phyloP scores from a whole-genome alignment of 23 red algal species.

The Chondrus crispus region DNA sequence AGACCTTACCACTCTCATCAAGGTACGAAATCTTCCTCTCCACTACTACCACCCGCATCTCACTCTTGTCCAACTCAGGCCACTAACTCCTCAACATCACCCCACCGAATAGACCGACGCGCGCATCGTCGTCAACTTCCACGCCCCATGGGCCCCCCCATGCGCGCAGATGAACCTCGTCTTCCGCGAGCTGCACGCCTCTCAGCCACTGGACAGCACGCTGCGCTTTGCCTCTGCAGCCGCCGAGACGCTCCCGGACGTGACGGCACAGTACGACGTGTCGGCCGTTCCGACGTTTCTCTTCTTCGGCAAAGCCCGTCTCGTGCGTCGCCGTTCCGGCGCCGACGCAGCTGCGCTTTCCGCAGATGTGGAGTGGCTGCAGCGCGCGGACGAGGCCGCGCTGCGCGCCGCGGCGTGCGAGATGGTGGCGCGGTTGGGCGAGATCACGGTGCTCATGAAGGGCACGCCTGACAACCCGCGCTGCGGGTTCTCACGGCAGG shows the following conservation, averaged over 20 bases:
- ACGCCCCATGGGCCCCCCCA: slow-evolving; percentile 59
- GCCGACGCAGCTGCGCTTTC: slow-evolving; percentile 27
- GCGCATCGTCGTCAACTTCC: background rate
- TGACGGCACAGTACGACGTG: slow-evolving; percentile 5
- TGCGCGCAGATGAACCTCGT: slow-evolving; percentile 60
- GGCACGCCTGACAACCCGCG: slow-evolving; percentile 42
- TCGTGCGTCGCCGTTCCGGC: slow-evolving; percentile 1
- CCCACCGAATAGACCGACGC: background rate
- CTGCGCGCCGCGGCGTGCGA: slow-evolving; percentile 39
- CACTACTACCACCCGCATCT: no score
- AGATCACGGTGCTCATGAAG: slow-evolving; percentile 77
- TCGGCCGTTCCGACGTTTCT: slow-evolving; percentile 52
- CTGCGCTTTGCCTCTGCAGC: slow-evolving; percentile 5
- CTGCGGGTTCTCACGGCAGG: slow-evolving; percentile 63
- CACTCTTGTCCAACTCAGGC: no score
- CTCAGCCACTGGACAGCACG: background rate
- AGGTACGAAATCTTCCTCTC: no score
- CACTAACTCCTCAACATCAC: no score
- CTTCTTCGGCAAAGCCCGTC: background rate
- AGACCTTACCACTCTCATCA: no score
- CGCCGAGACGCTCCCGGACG: background rate
- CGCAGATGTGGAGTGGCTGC: slow-evolving; percentile 14
- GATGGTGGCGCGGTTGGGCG: background rate
- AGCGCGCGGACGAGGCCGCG: background rate
- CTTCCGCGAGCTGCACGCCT: slow-evolving; percentile 10